Evolutionary conservation across 192 early-diverging fungal genomes (phyloP).

Genomic region (Phlyctochytrium bullatum): DNA sequence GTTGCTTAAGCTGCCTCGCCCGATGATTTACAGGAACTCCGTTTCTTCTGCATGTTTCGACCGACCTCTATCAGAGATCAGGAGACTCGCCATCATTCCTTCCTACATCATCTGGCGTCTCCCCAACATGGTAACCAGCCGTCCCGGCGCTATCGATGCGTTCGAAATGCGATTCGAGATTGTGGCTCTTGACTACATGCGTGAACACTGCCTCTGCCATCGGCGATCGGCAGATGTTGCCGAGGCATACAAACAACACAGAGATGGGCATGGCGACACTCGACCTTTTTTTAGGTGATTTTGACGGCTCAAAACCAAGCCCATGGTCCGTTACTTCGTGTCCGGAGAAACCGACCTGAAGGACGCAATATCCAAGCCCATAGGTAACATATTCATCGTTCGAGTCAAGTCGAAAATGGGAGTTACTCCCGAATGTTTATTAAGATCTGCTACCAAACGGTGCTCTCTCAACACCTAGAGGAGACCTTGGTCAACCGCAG

Average conservation of each 20-base stretch:
- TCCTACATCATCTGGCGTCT: constrained; percentile 77
- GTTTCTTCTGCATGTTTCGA: constrained; percentile 64
- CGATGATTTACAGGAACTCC: constrained; percentile 72
- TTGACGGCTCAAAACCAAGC: no score
- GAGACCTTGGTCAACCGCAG: constrained; percentile 2
- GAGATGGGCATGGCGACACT: no score
- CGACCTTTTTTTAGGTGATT: no score
- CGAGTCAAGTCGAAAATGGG: no score
- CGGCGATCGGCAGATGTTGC: constrained; percentile 86
- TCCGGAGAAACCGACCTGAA: no score
- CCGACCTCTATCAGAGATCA: constrained; percentile 59
- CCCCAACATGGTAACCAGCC: constrained; percentile 74
- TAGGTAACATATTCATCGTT: no score
- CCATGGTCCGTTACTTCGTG: no score
- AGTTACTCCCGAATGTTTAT: background rate
- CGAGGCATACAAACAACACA: constrained; percentile 52
- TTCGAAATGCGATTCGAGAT: constrained; percentile 52
- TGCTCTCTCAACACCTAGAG: background rate
- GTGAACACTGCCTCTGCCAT: constrained; percentile 94
- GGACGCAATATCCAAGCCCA: no score
- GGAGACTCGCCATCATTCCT: no score
- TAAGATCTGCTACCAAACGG: background rate
- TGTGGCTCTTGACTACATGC: constrained; percentile 59
- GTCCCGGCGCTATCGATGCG: constrained; percentile 87
- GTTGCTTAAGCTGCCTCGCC: constrained; percentile 63